Evolutionary conservation across 805 yeast species (phyloP), one percentile per base, ranked within the genome.

Genomic region (Blastobotrys americana): DNA sequence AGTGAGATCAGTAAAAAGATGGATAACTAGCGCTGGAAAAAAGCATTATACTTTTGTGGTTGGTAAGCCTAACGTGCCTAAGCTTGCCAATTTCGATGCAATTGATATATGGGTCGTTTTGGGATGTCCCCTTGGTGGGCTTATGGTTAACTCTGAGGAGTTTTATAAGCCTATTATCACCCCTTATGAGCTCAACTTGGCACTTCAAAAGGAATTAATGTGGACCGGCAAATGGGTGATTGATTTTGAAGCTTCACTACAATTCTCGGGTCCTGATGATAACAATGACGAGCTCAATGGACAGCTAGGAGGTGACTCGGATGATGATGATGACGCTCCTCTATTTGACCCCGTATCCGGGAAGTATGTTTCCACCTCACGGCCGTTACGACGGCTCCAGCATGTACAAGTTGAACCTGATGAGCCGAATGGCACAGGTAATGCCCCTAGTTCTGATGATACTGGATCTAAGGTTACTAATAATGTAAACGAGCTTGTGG

Each of bases 1-100:
- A 28, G 70, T 90, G 43, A 77, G 79, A 44, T 69, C 70, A 27
- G 74, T 88, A 5, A 74, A 77, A 13, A 60, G 67, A 20, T 73
- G 82, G 63, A 77, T 93, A 46, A 74, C 71, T 42, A 71, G 68
- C 3, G 88, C 90, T 0, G 96, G 85, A 1, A 93, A 93, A 65
- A 93, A 93, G 58, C 90, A 85, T 53, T 93, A 93, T 59, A 75
- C 87, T 59, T 88, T 93, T 67, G 97, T 89, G 3, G 97, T 93
- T 3, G 98, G 98, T 8, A 93, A 93, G 62, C 97, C 97, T 6
- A 93, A 93, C 58, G 97, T 93, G 16, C 96, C 98, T 20, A 93
- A 93, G 58, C 69, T 93, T 42, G 98, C 97, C 6, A 93, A 93
- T 61, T 93, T 93, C 60, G 98, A 90, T 50, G 80, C 78, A n/a